A percentile compares a stretch with the other conserved stretches of the same genome.
Evolutionary conservation across 1,284 basidiomycete genomes (phyloP).

Genomic region (Coniferiporia weirii): DNA sequence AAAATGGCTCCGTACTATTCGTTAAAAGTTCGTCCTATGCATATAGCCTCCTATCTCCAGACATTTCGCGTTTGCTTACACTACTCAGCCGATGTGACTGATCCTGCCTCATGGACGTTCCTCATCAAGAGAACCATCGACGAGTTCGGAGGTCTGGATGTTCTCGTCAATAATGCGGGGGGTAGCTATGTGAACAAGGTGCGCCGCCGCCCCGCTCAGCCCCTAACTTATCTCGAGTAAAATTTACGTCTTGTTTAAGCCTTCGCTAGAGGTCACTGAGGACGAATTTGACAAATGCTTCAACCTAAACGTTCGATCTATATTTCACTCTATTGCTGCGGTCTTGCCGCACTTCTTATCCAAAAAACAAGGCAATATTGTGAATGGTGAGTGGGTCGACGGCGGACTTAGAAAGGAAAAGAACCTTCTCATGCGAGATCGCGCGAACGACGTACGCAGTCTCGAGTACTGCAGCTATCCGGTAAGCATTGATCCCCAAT

Average conservation of each 20-base stretch:
- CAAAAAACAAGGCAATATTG: slow-evolving; percentile 12
- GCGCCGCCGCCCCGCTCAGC: background rate
- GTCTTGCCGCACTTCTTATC: slow-evolving; percentile 13
- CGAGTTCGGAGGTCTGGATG: slow-evolving; percentile 13
- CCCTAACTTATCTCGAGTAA: background rate
- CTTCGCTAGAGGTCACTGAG: slow-evolving; percentile 13
- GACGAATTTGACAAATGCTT: slow-evolving; percentile 15
- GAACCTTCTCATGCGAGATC: background rate
- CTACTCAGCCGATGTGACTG: slow-evolving; percentile 15
- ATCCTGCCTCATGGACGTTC: slow-evolving; percentile 2
- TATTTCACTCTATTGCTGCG: slow-evolving; percentile 14
- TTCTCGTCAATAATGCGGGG: slow-evolving; percentile 16
- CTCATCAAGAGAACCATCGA: slow-evolving; percentile 6
- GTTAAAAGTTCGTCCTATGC: slow-evolving; percentile 7
- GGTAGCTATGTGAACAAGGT: slow-evolving; percentile 15
- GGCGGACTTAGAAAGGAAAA: background rate
- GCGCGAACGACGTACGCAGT: slow-evolving; percentile 1
- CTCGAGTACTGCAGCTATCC: slow-evolving; percentile 14
- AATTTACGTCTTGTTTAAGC: slow-evolving; percentile 3
- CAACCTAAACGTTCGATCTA: slow-evolving; percentile 12
- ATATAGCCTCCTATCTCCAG: background rate
- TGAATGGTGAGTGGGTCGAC: slow-evolving; percentile 4
- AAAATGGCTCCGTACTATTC: slow-evolving; percentile 2
- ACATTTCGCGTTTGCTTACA: background rate
- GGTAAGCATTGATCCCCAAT: background rate